A percentile compares a stretch with the other conserved stretches of the same genome.
Evolutionary conservation across 192 early-diverging fungal species (phyloP).

Genomic region (Kickxella alabastrina): DNA sequence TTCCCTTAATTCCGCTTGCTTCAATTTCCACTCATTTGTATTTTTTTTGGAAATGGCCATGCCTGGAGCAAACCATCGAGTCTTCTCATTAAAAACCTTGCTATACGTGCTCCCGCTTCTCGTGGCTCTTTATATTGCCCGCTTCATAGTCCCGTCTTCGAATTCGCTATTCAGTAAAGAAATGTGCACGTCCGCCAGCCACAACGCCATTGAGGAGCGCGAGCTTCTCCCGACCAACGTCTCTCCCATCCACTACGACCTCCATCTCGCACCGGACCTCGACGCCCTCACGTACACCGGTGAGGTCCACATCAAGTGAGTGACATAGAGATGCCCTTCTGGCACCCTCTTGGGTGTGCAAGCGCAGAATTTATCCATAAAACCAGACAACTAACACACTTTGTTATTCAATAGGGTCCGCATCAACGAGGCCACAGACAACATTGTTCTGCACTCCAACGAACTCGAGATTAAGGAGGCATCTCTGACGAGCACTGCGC

Average conservation of each 20-base stretch:
- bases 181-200: conserved; percentile 33
- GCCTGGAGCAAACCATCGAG: neutral
- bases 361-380: no score
- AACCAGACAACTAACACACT: neutral
- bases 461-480: conserved; percentile 60
- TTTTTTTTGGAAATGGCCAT: no score
- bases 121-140: conserved; percentile 2
- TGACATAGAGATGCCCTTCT: neutral
- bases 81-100: neutral
- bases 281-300: conserved; percentile 78
- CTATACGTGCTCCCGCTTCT: neutral
- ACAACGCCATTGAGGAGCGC: conserved; percentile 46
- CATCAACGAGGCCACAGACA: conserved; percentile 59
- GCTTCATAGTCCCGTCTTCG: neutral
- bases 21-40: no score
- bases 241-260: conserved; percentile 77
- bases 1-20: no score
- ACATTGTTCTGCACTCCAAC: conserved; percentile 63
- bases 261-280: conserved; percentile 76
- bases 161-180: conserved; percentile 1
- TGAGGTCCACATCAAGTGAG: conserved; percentile 63
- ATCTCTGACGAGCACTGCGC: conserved; percentile 49
- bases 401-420: conserved; percentile 38
- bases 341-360: no score
- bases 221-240: conserved; percentile 85